These are phyloP conservation scores for Trichosporon coremiiforme DNA, from an alignment of 1,284 basidiomycete genomes.

Conservation along the genomic window DNA sequence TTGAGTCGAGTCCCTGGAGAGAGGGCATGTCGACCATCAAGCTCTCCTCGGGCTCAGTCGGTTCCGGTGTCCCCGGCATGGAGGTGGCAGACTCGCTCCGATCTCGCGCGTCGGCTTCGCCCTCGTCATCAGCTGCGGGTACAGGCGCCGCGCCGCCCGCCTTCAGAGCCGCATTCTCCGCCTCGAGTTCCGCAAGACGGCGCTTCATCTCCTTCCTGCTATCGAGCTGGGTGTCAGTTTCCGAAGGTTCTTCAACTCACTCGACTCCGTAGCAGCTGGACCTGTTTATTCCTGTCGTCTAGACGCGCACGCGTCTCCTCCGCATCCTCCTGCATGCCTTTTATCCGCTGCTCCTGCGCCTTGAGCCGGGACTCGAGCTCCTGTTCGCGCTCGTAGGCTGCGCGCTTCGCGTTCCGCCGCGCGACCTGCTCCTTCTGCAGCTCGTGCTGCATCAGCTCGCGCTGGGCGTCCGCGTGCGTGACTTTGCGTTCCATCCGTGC, in stretches of 20 bases:
- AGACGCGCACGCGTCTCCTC: slow-evolving; percentile 29
- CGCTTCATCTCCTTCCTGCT: slow-evolving; percentile 36
- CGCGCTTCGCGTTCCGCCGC: slow-evolving; percentile 27
- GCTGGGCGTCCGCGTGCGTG: slow-evolving; percentile 29
- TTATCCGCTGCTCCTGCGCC: slow-evolving; percentile 5
- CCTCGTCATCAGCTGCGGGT: neutral
- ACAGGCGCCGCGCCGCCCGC: neutral
- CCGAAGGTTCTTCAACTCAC: slow-evolving; percentile 27
- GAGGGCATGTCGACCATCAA: slow-evolving; percentile 41
- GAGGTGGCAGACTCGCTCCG: neutral
- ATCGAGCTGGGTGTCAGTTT: slow-evolving; percentile 33
- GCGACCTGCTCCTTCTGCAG: slow-evolving; percentile 38
- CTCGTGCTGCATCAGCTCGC: slow-evolving; percentile 33
- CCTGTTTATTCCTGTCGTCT: slow-evolving; percentile 35
- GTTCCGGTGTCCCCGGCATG: neutral
- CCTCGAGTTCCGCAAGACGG: slow-evolving; percentile 32
- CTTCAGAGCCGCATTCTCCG: slow-evolving; percentile 36
- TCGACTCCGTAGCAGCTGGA: slow-evolving; percentile 36
- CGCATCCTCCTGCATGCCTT: slow-evolving; percentile 29
- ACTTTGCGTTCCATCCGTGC: slow-evolving; percentile 26
- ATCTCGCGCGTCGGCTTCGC: neutral
- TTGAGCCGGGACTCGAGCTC: slow-evolving; percentile 30
- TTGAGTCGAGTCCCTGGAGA: slow-evolving; percentile 7
- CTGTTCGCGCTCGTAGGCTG: slow-evolving; percentile 34
- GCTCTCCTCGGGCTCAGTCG: slow-evolving; percentile 28